phyloP scores from a whole-genome alignment of 495 filamentous ascomycete species.

The Podospora pseudocomata region DNA sequence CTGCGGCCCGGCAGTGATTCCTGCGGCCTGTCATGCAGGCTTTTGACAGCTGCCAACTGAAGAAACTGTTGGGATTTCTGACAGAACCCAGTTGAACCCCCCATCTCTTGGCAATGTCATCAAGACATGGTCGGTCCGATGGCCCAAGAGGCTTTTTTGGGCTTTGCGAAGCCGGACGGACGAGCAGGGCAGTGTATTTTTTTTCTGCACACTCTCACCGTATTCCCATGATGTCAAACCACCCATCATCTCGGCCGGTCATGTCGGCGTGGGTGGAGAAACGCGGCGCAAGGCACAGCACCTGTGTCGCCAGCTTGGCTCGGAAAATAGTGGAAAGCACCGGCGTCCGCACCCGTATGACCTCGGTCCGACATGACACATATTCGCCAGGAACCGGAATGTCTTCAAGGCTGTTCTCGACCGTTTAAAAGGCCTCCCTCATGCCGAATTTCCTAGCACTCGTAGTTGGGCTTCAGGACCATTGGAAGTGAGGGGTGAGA shows the following conservation, averaged over 20 bases:
- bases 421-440: not conserved
- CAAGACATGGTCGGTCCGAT: not conserved
- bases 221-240: not conserved
- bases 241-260: not conserved
- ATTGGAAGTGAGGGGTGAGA: not conserved
- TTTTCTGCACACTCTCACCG: not conserved
- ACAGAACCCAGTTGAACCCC: not conserved
- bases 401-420: not conserved
- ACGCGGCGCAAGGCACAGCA: not conserved
- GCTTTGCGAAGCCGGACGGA: not conserved
- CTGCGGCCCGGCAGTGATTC: not conserved
- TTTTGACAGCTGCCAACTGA: not conserved
- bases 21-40: not conserved
- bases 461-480: not conserved
- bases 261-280: not conserved
- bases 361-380: conserved; percentile 7
- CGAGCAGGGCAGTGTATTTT: not conserved
- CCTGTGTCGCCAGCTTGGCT: not conserved
- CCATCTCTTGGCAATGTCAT: not conserved
- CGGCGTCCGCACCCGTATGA: not conserved
- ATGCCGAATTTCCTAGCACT: not conserved
- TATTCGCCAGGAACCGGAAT: not conserved
- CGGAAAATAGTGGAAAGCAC: not conserved
- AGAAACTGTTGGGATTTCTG: not conserved
- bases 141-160: not conserved